Base-by-base conservation (phyloP, 2,329 filamentous ascomycete species). In the Ophiostoma perfectum region DNA sequence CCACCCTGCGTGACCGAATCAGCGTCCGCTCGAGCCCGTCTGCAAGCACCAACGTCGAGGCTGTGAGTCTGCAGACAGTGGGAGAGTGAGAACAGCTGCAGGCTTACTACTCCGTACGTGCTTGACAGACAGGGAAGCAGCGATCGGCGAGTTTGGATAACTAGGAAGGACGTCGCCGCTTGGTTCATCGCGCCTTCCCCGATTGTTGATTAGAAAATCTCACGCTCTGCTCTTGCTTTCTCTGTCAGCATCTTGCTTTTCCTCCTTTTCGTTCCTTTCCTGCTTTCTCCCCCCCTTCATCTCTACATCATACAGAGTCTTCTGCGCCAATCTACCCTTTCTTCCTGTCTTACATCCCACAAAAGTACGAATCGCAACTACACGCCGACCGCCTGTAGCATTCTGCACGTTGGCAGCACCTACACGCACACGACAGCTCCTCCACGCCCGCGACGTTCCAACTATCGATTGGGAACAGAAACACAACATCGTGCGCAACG, bases 151-250 rank as follows among this genome's bases (percentile, higher is more conserved):
- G 49, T 27, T 27, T 27, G 1, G 12, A 6, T 47, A 47, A 16
- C 45, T 55, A 55, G 49, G n/a, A 55, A 55, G 49, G 27, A 18
- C n/a, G 49, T 18, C 49, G 49, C 49, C 18, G n/a, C 14, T 27
- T 18, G 8, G 49, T 6, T 18, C 49, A 27, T 36, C 49, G 49
- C 49, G 49, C 49, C 27, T 55, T 55, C 49, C 47, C 49, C 49
- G 49, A 55, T 55, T 55, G 49, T 55, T 55, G 49, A 55, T 55
- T 36, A 55, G 49, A 36, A 16, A 47, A 55, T 55, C 49, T 55
- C 49, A 55, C 49, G 4, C 52, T 36, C 52, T 38, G 36, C 38
- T 11, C 52, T 16, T 58, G 42, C 42, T 44, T 36, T 58, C 52
- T 38, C 38, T 14, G 4, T 11, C 8, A 36, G 18, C 52, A n/a